Percentiles rank a stretch among this genome's conserved stretches.
phyloP scores from a whole-genome alignment of 306 rosid species.

The Rosa multiflora region DNA sequence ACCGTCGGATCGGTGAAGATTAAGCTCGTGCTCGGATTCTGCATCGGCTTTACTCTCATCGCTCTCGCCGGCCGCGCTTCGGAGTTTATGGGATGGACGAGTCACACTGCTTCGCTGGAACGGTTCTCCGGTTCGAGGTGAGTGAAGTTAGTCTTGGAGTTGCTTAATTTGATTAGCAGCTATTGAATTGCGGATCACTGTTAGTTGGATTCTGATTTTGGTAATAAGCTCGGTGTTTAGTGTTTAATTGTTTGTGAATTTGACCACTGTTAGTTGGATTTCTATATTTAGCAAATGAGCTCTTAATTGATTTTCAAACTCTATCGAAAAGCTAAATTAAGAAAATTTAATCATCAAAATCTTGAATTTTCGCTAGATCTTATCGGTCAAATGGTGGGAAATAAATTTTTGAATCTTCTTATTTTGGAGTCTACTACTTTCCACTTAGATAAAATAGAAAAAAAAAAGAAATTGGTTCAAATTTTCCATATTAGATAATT shows the following conservation, averaged over 20 bases:
- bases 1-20: slow-evolving; percentile 71
- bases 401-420: not conserved
- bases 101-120: slow-evolving; percentile 25
- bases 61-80: slow-evolving; percentile 49
- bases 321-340: too few relatives aligned
- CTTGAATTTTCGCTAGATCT: not conserved
- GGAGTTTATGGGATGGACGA: slow-evolving; percentile 51
- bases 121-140: slow-evolving; percentile 57
- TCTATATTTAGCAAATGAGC: slow-evolving; percentile 1
- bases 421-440: not conserved
- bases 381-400: not conserved
- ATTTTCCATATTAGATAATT: not conserved
- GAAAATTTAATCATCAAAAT: not conserved
- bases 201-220: not conserved
- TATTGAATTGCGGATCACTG: not conserved
- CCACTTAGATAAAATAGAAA: not conserved
- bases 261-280: not conserved
- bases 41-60: slow-evolving; percentile 58
- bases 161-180: not conserved
- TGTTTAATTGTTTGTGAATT: not conserved
- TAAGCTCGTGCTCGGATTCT: slow-evolving; percentile 62
- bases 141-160: slow-evolving; percentile 6
- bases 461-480: not conserved
- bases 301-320: not conserved
- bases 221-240: not conserved